A percentile compares a stretch with the other conserved stretches of the same genome.
These are phyloP conservation scores for Boletellus sp. DNA, from an alignment of 768 basidiomycete genomes.

Conservation along the genomic window DNA sequence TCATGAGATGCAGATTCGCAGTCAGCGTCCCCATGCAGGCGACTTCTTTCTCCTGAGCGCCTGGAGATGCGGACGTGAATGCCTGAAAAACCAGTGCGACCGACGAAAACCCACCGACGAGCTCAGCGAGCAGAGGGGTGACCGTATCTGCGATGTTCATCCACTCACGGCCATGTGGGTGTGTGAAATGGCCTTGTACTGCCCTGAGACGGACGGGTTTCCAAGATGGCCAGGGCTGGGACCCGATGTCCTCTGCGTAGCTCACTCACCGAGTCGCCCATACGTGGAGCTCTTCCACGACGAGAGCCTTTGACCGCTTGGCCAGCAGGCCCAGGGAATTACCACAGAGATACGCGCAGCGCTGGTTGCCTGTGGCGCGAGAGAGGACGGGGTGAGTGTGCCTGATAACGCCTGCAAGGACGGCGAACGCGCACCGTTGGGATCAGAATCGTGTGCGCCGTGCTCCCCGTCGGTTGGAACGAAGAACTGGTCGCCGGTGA, in stretches of 20 bases:
- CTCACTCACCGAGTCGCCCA: constrained; percentile 76
- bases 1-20: constrained; percentile 92
- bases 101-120: constrained; percentile 62
- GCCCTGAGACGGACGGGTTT: constrained; percentile 48
- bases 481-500: constrained; percentile 52
- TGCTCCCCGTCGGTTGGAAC: constrained; percentile 53
- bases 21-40: constrained; percentile 96
- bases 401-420: not conserved
- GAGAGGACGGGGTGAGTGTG: constrained; percentile 12
- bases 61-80: constrained; percentile 40
- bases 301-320: constrained; percentile 63
- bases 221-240: constrained; percentile 2
- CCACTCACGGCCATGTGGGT: constrained; percentile 86
- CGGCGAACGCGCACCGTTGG: constrained; percentile 36
- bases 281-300: constrained; percentile 78
- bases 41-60: constrained; percentile 85
- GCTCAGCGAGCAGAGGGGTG: constrained; percentile 67
- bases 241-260: constrained; percentile 12
- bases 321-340: constrained; percentile 89
- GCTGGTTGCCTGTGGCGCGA: constrained; percentile 38
- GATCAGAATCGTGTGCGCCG: constrained; percentile 36
- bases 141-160: constrained; percentile 69
- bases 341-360: constrained; percentile 86
- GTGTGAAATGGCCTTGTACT: constrained; percentile 85
- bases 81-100: constrained; percentile 6